Conservation (phyloP, 1,284 basidiomycete species). For the Trichosporon coremiiforme region DNA sequence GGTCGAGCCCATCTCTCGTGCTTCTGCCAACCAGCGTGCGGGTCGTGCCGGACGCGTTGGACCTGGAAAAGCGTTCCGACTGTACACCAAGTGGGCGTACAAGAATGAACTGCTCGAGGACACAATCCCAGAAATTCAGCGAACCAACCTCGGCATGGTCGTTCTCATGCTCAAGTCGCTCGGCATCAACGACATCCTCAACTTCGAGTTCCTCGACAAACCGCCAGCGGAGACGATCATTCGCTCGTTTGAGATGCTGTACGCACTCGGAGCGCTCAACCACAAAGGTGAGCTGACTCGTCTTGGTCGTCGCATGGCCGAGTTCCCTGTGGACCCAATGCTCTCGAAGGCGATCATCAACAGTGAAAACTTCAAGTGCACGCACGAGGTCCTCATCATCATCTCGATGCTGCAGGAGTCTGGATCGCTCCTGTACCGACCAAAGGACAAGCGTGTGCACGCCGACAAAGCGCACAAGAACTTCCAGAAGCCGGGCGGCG, state of each 20-base stretch:
- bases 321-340: conserved; percentile 99
- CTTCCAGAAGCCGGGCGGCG: conserved; percentile 92
- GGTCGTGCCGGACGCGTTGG: conserved; percentile 97
- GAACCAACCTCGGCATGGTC: conserved; percentile 58
- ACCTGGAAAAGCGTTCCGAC: conserved; percentile 94
- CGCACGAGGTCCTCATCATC: conserved; percentile 96
- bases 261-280: conserved; percentile 93
- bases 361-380: conserved; percentile 91
- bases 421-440: conserved; percentile 89
- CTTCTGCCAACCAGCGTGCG: conserved; percentile 94
- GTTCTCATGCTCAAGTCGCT: conserved; percentile 66
- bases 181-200: conserved; percentile 66
- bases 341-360: conserved; percentile 94
- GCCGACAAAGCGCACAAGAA: conserved; percentile 96
- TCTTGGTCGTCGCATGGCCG: conserved; percentile 94
- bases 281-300: conserved; percentile 95
- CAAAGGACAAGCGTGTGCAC: conserved; percentile 94
- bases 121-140: conserved; percentile 64
- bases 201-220: conserved; percentile 67
- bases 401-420: conserved; percentile 98
- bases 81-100: conserved; percentile 68
- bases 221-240: conserved; percentile 96
- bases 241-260: conserved; percentile 87
- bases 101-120: conserved; percentile 65
- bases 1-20: conserved; percentile 92